A percentile compares a stretch with the other conserved stretches of the same genome.
phyloP scores from a whole-genome alignment of 2,329 filamentous ascomycete genomes.

The Neonectria neomacrospora region DNA sequence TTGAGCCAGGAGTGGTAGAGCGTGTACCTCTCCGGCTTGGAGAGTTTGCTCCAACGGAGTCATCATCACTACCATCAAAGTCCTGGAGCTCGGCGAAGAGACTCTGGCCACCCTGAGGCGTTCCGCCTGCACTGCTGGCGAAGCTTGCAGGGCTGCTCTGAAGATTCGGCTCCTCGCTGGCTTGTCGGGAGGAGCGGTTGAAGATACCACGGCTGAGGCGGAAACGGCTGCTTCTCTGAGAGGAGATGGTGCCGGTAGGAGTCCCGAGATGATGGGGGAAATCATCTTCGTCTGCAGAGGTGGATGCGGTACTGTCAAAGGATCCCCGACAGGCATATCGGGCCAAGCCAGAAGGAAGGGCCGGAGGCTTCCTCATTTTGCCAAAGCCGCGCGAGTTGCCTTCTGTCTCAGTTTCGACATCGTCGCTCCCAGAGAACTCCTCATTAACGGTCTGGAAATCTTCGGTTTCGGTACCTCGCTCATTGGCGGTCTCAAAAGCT shows the following conservation, averaged over 20 bases:
- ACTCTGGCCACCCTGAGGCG: slow-evolving; percentile 73
- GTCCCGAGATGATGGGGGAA: slow-evolving; percentile 66
- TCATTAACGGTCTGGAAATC: slow-evolving; percentile 96
- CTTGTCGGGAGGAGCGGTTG: slow-evolving; percentile 68
- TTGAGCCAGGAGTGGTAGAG: slow-evolving; percentile 61
- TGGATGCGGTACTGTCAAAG: slow-evolving; percentile 89
- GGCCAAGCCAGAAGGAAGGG: slow-evolving; percentile 50
- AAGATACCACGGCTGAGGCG: slow-evolving; percentile 73
- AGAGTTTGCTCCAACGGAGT: slow-evolving; percentile 67
- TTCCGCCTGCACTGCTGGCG: slow-evolving; percentile 60
- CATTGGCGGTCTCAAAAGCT: slow-evolving; percentile 76
- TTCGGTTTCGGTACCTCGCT: slow-evolving; percentile 87
- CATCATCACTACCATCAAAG: slow-evolving; percentile 79
- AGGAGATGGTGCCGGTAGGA: slow-evolving; percentile 67
- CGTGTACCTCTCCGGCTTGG: slow-evolving; percentile 63
- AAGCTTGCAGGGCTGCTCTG: slow-evolving; percentile 70
- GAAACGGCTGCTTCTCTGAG: slow-evolving; percentile 75
- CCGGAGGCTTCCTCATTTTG: slow-evolving; percentile 55
- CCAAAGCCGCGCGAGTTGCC: slow-evolving; percentile 59
- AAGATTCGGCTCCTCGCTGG: slow-evolving; percentile 68
- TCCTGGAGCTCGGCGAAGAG: slow-evolving; percentile 91
- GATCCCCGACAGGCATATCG: slow-evolving; percentile 70
- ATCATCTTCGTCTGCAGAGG: slow-evolving; percentile 80
- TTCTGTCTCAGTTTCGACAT: slow-evolving; percentile 93
- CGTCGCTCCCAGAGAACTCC: slow-evolving; percentile 77